A percentile compares a stretch with the other conserved stretches of the same genome.
Evolutionary conservation across 176 grass and related monocot genomes (phyloP).

Genomic region (Coix lacrymajobi): DNA sequence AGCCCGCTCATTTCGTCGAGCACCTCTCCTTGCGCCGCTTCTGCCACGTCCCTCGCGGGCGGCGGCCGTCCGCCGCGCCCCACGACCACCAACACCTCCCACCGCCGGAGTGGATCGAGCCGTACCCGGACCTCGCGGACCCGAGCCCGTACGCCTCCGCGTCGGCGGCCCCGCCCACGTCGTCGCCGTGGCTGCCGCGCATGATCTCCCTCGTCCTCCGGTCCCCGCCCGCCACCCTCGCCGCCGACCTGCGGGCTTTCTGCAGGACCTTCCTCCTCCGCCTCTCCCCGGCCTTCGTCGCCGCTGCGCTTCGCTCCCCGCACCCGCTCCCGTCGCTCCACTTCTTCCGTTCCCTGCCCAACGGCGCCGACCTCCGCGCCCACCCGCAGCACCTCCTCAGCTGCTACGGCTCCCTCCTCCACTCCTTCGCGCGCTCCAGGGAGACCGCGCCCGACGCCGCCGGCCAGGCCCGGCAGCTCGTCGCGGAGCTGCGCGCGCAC

Average conservation of each 20-base stretch:
- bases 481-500: constrained; percentile 47
- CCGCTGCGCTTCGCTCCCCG: constrained; percentile 38
- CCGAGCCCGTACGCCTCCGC: constrained; percentile 26
- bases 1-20: too few relatives aligned
- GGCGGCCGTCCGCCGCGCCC: background rate
- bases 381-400: too few relatives aligned
- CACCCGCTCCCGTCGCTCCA: constrained; percentile 44
- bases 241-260: constrained; percentile 57
- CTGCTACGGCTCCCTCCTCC: too few relatives aligned
- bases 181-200: constrained; percentile 64
- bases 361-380: constrained; percentile 35
- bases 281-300: constrained; percentile 67
- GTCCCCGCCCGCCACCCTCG: constrained; percentile 39
- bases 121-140: constrained; percentile 51
- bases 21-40: constrained; percentile 16
- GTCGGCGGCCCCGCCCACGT: background rate
- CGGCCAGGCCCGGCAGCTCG: constrained; percentile 26
- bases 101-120: constrained; percentile 63
- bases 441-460: background rate
- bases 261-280: constrained; percentile 64
- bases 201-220: constrained; percentile 61
- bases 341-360: constrained; percentile 60
- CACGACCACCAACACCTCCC: constrained; percentile 6
- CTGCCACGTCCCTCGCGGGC: constrained; percentile 7
- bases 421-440: constrained; percentile 40